phyloP scores from a whole-genome alignment of 2,329 filamentous ascomycete species.

The Epicoccum nigrum region DNA sequence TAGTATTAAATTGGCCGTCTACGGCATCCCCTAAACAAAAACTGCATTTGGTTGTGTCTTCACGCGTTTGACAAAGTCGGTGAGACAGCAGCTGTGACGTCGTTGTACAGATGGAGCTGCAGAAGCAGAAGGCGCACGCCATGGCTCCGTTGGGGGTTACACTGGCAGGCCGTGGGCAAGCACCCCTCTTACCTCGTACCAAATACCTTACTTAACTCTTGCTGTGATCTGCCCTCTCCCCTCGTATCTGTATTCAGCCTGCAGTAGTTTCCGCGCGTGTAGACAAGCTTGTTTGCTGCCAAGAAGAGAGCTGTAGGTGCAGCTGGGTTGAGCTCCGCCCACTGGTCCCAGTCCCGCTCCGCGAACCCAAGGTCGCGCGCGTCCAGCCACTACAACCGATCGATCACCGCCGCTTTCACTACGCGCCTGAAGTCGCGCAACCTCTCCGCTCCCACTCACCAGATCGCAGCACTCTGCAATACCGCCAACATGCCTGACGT shows the following conservation, averaged over 20 bases:
- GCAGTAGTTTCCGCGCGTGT: conserved; percentile 10
- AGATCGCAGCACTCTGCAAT: background rate
- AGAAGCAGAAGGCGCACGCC: background rate
- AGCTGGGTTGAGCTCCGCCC: background rate
- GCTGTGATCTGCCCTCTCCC: background rate
- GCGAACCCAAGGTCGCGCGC: conserved; percentile 27
- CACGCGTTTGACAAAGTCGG: background rate
- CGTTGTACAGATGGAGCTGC: background rate
- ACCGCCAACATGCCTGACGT: conserved; percentile 54
- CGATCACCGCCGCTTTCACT: conserved; percentile 6
- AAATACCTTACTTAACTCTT: no score
- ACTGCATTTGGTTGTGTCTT: no score
- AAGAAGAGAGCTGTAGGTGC: conserved; percentile 21
- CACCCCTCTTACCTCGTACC: no score
- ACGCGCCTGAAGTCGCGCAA: conserved; percentile 27
- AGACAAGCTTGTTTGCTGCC: conserved; percentile 4
- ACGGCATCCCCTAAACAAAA: conserved; percentile 23
- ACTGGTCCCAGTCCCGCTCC: conserved; percentile 9
- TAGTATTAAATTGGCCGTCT: conserved; percentile 41
- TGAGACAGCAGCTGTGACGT: background rate
- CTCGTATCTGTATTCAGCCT: background rate
- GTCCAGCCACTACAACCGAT: conserved; percentile 17
- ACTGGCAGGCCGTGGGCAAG: no score
- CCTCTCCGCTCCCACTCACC: conserved; percentile 2
- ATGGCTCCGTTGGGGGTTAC: no score